phyloP scores from a whole-genome alignment of 768 basidiomycete species.

The Boletus subcaerulescens region DNA sequence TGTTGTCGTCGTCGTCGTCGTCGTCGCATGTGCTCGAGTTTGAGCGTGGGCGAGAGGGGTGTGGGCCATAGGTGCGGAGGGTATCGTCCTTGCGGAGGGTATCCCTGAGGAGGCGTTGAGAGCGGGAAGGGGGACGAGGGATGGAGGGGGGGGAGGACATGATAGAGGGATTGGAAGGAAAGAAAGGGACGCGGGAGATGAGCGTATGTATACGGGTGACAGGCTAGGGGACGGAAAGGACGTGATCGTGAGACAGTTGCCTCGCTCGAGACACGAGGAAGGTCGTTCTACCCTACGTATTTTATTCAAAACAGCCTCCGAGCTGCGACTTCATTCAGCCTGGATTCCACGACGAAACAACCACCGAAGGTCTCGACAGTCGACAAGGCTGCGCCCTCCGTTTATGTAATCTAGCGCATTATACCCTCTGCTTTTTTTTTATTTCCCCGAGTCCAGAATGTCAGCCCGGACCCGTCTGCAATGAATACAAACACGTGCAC shows the following conservation, averaged over 20 bases:
- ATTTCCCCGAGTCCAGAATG: no score
- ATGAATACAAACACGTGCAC: neutral
- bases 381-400: no score
- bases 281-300: no score
- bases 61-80: constrained; percentile 31
- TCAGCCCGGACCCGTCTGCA: neutral
- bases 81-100: constrained; percentile 50
- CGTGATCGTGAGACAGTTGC: constrained; percentile 26
- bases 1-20: constrained; percentile 24
- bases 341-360: neutral
- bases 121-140: constrained; percentile 46
- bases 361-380: neutral
- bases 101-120: constrained; percentile 54
- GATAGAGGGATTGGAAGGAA: constrained; percentile 11
- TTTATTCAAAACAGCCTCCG: neutral
- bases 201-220: constrained; percentile 24
- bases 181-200: neutral
- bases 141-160: constrained; percentile 12
- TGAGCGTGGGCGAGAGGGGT: constrained; percentile 26
- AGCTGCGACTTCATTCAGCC: neutral
- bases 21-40: constrained; percentile 22
- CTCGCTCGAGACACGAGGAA: constrained; percentile 17
- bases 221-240: constrained; percentile 15
- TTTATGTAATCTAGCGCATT: no score
- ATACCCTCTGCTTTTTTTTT: no score